phyloP scores from a whole-genome alignment of 148 eudicot species.

The Selenicereus undatus region DNA sequence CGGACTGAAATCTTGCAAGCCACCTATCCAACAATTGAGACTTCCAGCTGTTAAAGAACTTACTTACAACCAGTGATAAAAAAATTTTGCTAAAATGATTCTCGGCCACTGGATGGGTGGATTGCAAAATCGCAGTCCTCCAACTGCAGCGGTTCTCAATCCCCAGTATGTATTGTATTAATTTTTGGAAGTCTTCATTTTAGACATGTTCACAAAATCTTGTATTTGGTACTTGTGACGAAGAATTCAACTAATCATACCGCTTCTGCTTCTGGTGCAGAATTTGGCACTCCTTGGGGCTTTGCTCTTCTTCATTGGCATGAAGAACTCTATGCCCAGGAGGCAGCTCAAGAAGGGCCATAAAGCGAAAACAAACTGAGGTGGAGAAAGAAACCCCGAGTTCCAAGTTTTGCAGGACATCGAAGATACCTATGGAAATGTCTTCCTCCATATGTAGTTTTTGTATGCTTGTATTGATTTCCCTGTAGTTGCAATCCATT shows the following conservation, averaged over 20 bases:
- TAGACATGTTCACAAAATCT: background rate
- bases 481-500: background rate
- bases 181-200: background rate
- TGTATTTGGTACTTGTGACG: background rate
- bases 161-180: no score
- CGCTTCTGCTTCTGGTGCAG: conserved; percentile 27
- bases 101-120: no score
- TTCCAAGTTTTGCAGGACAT: conserved; percentile 8
- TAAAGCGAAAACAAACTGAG: conserved; percentile 53
- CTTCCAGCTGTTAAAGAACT: no score
- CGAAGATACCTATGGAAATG: conserved; percentile 8
- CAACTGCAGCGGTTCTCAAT: no score
- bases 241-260: background rate
- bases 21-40: no score
- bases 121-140: no score
- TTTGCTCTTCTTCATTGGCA: conserved; percentile 71
- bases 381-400: background rate
- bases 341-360: conserved; percentile 53
- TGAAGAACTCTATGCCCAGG: conserved; percentile 80
- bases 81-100: no score
- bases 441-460: background rate
- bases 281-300: conserved; percentile 81
- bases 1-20: no score
- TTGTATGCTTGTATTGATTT: conserved; percentile 20
- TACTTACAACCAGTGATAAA: no score